Evolutionary conservation across 2,329 filamentous ascomycete species (phyloP), one percentile per base, ranked within the genome.

Genomic region (Aspergillus luchuensis): DNA sequence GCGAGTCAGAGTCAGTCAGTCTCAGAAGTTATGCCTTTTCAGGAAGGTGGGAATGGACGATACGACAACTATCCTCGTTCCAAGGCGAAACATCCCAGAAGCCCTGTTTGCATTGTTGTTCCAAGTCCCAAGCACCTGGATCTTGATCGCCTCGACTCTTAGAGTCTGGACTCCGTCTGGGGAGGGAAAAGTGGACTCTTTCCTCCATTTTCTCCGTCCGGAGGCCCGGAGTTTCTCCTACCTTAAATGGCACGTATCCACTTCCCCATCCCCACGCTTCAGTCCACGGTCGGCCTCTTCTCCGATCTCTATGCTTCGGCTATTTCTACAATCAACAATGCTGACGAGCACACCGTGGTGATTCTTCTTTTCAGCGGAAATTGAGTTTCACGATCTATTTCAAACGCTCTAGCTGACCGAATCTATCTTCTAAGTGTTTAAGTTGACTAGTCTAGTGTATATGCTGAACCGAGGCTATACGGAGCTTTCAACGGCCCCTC

Each of bases 81-180:
- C 23, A n/a, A 30, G 13, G n/a, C 11, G 47, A 49, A n/a, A 28
- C 23, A 4, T 49, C 47, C 8, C 15, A 49, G 25, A 10, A 28
- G 45, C 33, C 33, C 15, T 36, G 21, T 49, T 23, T 15, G 13
- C 23, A 49, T 49, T 28, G 15, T 8, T 30, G 47, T 50, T 50
- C 47, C 47, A 50, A n/a, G 47, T 50, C 30, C 47, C 47, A 33
- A 4, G 47, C 25, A 19, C 2, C 47, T 17, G 47, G 47, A 30
- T 30, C 47, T 28, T 30, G 25, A 50, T 50, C 47, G 47, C 47
- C 47, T n/a, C 11, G 47, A 50, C 7, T 17, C 47, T 33, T 30
- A n/a, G 41, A 49, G 21, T 49, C 45, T 28, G 23, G 45, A 49
- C 45, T 49, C 45, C n/a, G 23, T 50, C 47, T 50, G 47, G 47